Evolutionary conservation across 176 grass and related monocot species (phyloP).

Genomic region (Poa annua): DNA sequence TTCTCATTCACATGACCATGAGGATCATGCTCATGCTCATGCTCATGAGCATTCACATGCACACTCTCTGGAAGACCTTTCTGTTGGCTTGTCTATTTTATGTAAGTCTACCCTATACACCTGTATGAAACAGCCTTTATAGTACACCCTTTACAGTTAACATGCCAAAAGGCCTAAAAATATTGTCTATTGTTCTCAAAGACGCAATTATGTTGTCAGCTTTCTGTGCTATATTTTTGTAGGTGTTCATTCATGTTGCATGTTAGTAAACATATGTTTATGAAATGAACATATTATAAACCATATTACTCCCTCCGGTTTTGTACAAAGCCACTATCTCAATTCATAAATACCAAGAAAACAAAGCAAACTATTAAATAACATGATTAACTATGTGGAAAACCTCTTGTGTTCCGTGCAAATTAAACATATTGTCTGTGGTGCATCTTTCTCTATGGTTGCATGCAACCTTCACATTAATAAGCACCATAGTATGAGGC

Average conservation of each 20-base stretch:
- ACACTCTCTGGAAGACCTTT: constrained; percentile 96
- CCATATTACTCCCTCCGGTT: background rate
- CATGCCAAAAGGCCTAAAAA: background rate
- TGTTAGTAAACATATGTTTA: background rate
- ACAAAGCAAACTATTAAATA: too few relatives aligned
- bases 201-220: constrained; percentile 9
- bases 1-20: constrained; percentile 68
- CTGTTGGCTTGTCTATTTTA: constrained; percentile 86
- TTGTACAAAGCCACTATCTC: too few relatives aligned
- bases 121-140: constrained; percentile 7
- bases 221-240: background rate
- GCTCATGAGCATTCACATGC: constrained; percentile 76
- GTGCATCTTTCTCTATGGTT: too few relatives aligned
- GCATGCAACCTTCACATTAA: too few relatives aligned
- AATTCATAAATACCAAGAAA: too few relatives aligned
- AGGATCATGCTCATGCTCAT: constrained; percentile 60
- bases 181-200: constrained; percentile 4
- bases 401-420: too few relatives aligned
- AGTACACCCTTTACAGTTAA: background rate
- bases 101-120: constrained; percentile 65
- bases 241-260: constrained; percentile 1
- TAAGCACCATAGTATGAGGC: too few relatives aligned
- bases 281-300: background rate
- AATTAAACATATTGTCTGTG: too few relatives aligned
- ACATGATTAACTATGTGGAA: too few relatives aligned